Evolutionary conservation across 192 early-diverging fungal species (phyloP).

Genomic region (Coemansia sp.): DNA sequence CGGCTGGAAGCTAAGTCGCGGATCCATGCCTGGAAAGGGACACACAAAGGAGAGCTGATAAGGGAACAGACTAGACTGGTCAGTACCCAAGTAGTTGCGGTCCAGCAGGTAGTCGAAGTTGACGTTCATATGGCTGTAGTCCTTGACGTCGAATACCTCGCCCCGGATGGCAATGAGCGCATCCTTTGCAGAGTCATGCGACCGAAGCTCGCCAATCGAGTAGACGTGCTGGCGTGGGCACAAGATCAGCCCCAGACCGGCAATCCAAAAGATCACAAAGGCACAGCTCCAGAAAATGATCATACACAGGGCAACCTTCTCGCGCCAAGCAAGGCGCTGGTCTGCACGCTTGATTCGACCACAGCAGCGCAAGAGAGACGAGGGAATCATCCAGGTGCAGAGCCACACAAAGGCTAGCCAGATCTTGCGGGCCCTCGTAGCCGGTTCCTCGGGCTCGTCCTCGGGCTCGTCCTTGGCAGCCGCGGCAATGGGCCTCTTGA

Average conservation of each 20-base stretch:
- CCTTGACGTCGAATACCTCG: slow-evolving; percentile 76
- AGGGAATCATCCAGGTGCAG: slow-evolving; percentile 68
- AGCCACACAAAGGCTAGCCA: slow-evolving; percentile 52
- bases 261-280: slow-evolving; percentile 84
- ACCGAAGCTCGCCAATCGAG: slow-evolving; percentile 62
- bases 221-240: slow-evolving; percentile 76
- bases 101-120: slow-evolving; percentile 49
- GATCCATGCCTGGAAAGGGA: slow-evolving; percentile 56
- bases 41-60: slow-evolving; percentile 62
- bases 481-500: slow-evolving; percentile 25
- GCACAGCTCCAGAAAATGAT: slow-evolving; percentile 77
- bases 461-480: slow-evolving; percentile 28
- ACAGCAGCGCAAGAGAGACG: slow-evolving; percentile 59
- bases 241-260: slow-evolving; percentile 67
- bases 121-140: slow-evolving; percentile 57
- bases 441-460: slow-evolving; percentile 60
- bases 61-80: slow-evolving; percentile 68
- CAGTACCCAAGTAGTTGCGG: slow-evolving; percentile 63
- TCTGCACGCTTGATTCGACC: slow-evolving; percentile 78
- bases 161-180: slow-evolving; percentile 73
- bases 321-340: slow-evolving; percentile 93
- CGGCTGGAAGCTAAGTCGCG: slow-evolving; percentile 54
- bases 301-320: slow-evolving; percentile 90
- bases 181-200: slow-evolving; percentile 56
- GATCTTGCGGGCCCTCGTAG: slow-evolving; percentile 39